Evolutionary conservation across 495 filamentous ascomycete species (phyloP), one percentile per base, ranked within the genome.

Genomic region (Aeminium ludgeri): DNA sequence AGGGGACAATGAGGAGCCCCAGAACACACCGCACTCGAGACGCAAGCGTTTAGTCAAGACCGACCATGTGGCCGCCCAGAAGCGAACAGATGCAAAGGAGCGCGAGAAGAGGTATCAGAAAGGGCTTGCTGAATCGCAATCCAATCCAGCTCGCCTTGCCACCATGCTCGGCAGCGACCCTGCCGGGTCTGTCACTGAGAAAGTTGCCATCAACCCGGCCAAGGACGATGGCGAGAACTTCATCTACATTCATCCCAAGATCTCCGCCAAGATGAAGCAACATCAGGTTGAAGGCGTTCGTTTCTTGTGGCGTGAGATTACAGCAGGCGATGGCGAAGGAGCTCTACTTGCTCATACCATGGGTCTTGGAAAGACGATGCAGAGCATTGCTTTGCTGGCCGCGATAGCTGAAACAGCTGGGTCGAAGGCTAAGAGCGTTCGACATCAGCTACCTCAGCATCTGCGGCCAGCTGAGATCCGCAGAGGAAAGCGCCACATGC

Each of bases 331-430:
- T 17, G 62, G 62, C 18, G 73, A 80, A 54, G 86, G 86, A 5
- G 91, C 83, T 50, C 63, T 95, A 2, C 68, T 96, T 20, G 83
- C 86, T 1, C 86, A 94, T 55, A 83, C 82, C 1, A 93, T 93
- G 87, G 86, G 86, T 1, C 59, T 96, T 12, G 86, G 86, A 11
- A 96, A 96, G 59, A 93, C 87, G 0, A 81, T 93, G 73, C 87
- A 94, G 53, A 66, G 78, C 1, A 83, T 95, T 45, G 78, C 83
- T 0, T 58, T 95, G 29, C 66, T 95, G 1, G 65, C 79, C 3
- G 78, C 84, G 12, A 72, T 94, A 41, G 65, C 74, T 6, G 64
- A 76, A 44, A 71, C 84, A 1, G 65, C 75, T 16, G 43, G 51
- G 11, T 86, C 82, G 0, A 25, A 56, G 1, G 67, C 86, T 31